A percentile compares a stretch with the other conserved stretches of the same genome.
These are phyloP conservation scores for Carpinus fangiana DNA, from an alignment of 306 rosid genomes.

Conservation along the genomic window DNA sequence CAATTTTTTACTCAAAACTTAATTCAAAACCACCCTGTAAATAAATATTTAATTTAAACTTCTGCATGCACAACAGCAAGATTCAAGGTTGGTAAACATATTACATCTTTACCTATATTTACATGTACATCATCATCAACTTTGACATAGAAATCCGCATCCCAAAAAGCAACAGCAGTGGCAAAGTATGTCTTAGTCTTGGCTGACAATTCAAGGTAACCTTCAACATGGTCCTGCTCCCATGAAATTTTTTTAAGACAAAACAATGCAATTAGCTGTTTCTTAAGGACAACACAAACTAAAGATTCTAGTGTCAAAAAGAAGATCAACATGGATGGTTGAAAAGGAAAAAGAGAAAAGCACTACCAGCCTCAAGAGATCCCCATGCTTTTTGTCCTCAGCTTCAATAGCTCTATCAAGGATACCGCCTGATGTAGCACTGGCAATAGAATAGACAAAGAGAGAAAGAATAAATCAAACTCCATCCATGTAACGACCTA, in stretches of 20 bases:
- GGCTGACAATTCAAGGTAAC: slow-evolving; percentile 63
- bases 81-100: background rate
- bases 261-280: background rate
- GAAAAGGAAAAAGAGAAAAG: background rate
- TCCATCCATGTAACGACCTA: background rate
- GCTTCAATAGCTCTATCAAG: slow-evolving; percentile 64
- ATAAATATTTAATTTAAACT: background rate
- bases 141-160: slow-evolving; percentile 59
- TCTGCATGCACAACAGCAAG: background rate
- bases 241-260: slow-evolving; percentile 3
- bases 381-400: slow-evolving; percentile 53
- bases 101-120: slow-evolving; percentile 44
- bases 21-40: too few species aligned
- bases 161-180: slow-evolving; percentile 54
- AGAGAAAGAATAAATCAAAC: background rate
- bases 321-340: slow-evolving; percentile 5
- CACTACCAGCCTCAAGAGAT: slow-evolving; percentile 56
- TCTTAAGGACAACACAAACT: background rate
- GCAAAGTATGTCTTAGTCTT: slow-evolving; percentile 57
- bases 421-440: slow-evolving; percentile 66
- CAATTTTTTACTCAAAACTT: background rate
- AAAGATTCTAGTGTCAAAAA: background rate
- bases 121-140: slow-evolving; percentile 69
- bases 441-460: slow-evolving; percentile 19
- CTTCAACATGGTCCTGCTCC: slow-evolving; percentile 59